Evolutionary conservation across 2,329 filamentous ascomycete genomes (phyloP), one percentile per base, ranked within the genome.

Genomic region (Whalleya microplaca): DNA sequence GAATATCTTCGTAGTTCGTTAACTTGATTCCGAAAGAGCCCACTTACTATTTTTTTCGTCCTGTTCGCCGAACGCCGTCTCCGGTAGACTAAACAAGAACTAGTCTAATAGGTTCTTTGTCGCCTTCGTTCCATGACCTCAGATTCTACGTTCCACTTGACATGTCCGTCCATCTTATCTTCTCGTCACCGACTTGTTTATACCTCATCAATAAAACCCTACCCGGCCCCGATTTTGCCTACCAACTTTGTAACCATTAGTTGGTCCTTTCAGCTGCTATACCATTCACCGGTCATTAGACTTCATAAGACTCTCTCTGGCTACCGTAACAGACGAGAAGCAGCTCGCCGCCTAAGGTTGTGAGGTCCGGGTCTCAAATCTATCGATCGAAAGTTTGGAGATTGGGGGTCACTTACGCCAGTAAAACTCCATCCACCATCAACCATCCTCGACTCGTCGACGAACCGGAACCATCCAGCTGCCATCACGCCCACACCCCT

Each of bases 321-420:
- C 14, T 37, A 37, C 32, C 32, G 32, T 37, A 14, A 37, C 32
- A 37, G 32, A 37, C 32, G 32, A 37, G 32, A 37, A 37, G 32
- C 32, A 37, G 8, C 32, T 12, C 32, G 32, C 32, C 9, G 32
- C 32, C 9, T 16, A 8, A 12, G 9, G 32, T 12, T 27, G 9
- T 27, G 4, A 37, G 32, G 14, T 12, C 32, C 32, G 7, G 10
- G 32, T 37, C 32, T 37, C 9, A 27, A 37, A 37, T 37, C 32
- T 14, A 37, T 37, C 32, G 5, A 37, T 37, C 14, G 32, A 58
- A 58, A 48, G 48, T 16, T 53, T 55, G 55, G 32, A 41, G 49
- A 51, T 63, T 63, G 60, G 55, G 57, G 60, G 60, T 63, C 60
- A 60, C 20, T n/a, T n/a, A n/a, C n/a, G n/a, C n/a, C n/a, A n/a